Conservation (phyloP, 2,329 filamentous ascomycete species). For the Sclerotinia minor region DNA sequence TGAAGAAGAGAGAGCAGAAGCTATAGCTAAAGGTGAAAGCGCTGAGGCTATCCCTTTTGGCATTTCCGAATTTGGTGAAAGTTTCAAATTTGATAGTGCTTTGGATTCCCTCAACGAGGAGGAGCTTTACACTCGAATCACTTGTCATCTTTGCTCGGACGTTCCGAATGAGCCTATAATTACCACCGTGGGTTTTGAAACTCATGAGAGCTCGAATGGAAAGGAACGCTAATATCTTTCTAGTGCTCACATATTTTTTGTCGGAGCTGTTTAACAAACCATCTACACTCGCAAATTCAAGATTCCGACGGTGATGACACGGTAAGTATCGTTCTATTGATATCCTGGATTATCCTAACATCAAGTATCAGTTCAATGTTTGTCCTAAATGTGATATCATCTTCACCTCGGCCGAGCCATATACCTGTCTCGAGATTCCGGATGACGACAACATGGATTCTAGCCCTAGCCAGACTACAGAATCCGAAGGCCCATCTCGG, state of each 20-base stretch:
- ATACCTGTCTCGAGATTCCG: constrained; percentile 13
- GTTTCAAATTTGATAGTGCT: constrained; percentile 38
- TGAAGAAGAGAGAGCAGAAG: constrained; percentile 10
- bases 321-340: neutral
- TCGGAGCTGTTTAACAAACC: constrained; percentile 46
- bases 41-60: constrained; percentile 34
- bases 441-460: constrained; percentile 27
- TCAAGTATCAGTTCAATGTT: constrained; percentile 10
- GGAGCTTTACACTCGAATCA: constrained; percentile 41
- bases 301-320: constrained; percentile 5
- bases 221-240: neutral
- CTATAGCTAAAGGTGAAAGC: constrained; percentile 21
- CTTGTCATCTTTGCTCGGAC: constrained; percentile 48
- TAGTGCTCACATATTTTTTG: constrained; percentile 59
- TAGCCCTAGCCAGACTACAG: neutral
- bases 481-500: neutral
- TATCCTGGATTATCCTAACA: neutral
- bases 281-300: constrained; percentile 29
- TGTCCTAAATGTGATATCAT: constrained; percentile 34
- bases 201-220: neutral
- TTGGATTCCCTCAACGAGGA: constrained; percentile 39
- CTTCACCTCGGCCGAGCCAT: constrained; percentile 23
- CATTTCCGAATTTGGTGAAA: constrained; percentile 37
- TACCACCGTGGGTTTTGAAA: constrained; percentile 41
- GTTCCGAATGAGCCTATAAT: constrained; percentile 46